A percentile compares a stretch with the other conserved stretches of the same genome.
Conservation (phyloP, 257 asterid species). For the Forsythia suspensa region DNA sequence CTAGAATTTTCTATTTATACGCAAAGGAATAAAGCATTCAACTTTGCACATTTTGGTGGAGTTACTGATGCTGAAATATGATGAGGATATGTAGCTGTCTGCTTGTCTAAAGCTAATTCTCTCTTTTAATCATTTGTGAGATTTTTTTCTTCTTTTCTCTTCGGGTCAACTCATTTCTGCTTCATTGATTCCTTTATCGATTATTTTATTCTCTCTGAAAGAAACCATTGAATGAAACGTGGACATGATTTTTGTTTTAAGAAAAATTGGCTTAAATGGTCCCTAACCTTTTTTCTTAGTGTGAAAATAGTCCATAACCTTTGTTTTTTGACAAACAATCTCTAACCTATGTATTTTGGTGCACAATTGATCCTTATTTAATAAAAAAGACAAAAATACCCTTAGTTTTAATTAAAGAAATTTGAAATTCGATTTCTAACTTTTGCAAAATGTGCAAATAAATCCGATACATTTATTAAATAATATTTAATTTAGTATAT, state of each 20-base stretch:
- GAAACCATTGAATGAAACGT: slow-evolving; percentile 6
- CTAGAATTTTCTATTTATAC: slow-evolving; percentile 9
- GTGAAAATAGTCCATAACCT: too few relatives aligned
- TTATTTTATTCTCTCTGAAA: slow-evolving; percentile 17
- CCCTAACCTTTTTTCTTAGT: too few relatives aligned
- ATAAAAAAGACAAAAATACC: too few relatives aligned
- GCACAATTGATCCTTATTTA: too few relatives aligned
- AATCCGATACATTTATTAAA: too few relatives aligned
- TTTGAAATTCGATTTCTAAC: too few relatives aligned
- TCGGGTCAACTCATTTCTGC: slow-evolving; percentile 19
- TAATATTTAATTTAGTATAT: too few relatives aligned
- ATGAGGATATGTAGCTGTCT: slow-evolving; percentile 11
- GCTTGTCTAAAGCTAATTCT: slow-evolving; percentile 30
- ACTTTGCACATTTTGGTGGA: slow-evolving; percentile 32
- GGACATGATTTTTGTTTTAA: not conserved
- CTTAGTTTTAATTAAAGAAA: too few relatives aligned
- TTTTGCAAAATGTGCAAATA: too few relatives aligned
- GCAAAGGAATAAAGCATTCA: slow-evolving; percentile 32
- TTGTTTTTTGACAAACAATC: too few relatives aligned
- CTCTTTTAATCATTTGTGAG: slow-evolving; percentile 29
- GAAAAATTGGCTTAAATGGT: too few relatives aligned
- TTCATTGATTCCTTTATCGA: slow-evolving; percentile 27
- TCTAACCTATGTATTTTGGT: too few relatives aligned
- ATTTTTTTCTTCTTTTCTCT: not conserved
- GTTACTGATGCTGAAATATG: slow-evolving; percentile 27